phyloP scores from a whole-genome alignment of 495 filamentous ascomycete species.

The Neurospora sp. region DNA sequence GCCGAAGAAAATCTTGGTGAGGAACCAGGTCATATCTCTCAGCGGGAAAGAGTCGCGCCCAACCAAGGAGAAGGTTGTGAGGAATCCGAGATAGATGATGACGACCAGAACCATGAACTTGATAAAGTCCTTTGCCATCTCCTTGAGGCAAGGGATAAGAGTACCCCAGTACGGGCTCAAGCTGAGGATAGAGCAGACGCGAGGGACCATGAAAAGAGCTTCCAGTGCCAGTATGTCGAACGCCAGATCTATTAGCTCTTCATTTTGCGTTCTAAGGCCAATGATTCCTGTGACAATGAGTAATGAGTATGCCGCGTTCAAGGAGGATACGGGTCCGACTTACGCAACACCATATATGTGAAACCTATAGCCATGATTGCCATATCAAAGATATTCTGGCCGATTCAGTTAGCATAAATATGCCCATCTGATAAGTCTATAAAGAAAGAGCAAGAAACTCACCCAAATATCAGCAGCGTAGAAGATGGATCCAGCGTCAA shows the following conservation, averaged over 20 bases:
- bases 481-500: slow-evolving; percentile 74
- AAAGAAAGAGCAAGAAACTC: too few species aligned
- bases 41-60: slow-evolving; percentile 67
- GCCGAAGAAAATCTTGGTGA: slow-evolving; percentile 75
- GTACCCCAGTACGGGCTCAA: slow-evolving; percentile 83
- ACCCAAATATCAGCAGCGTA: slow-evolving; percentile 82
- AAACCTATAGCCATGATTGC: slow-evolving; percentile 76
- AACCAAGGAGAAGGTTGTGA: slow-evolving; percentile 85
- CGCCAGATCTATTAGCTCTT: slow-evolving; percentile 57
- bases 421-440: too few species aligned
- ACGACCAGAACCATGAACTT: slow-evolving; percentile 84
- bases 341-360: slow-evolving; percentile 61
- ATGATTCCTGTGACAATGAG: slow-evolving; percentile 46
- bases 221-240: slow-evolving; percentile 87
- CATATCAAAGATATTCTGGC: slow-evolving; percentile 66
- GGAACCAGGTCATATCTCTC: slow-evolving; percentile 71
- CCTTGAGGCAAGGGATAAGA: slow-evolving; percentile 75
- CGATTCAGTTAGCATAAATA: not conserved
- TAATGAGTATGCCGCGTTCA: not conserved
- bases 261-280: slow-evolving; percentile 54
- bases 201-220: slow-evolving; percentile 81
- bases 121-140: slow-evolving; percentile 90
- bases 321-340: slow-evolving; percentile 24
- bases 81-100: slow-evolving; percentile 75
- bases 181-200: slow-evolving; percentile 82